Conservation (phyloP, 768 basidiomycete genomes). For the Thelephora aurantiotincta region DNA sequence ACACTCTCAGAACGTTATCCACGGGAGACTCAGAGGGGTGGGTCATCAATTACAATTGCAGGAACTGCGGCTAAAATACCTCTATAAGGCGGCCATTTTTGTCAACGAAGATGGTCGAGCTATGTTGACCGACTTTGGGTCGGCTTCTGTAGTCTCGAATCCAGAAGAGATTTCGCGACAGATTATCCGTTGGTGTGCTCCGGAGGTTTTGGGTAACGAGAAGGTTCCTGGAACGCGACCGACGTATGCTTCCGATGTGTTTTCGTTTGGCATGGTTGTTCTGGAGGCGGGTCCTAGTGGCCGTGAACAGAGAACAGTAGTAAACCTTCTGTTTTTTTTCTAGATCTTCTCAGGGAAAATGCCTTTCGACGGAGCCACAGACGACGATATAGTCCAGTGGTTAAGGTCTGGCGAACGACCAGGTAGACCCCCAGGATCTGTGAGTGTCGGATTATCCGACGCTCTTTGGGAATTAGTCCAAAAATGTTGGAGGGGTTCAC, state of each 20-base stretch:
- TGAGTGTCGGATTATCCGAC: neutral
- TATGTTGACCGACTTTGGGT: neutral
- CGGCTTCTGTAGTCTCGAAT: neutral
- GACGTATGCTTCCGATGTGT: conserved; percentile 8
- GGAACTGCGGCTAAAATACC: too few relatives aligned
- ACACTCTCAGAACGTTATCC: too few relatives aligned
- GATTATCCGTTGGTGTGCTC: neutral
- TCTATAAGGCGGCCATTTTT: neutral
- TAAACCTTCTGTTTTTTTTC: too few relatives aligned
- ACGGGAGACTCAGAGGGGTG: too few relatives aligned
- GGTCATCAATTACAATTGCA: too few relatives aligned
- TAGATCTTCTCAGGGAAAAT: too few relatives aligned
- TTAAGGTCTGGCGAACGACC: neutral
- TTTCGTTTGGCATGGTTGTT: conserved; percentile 9
- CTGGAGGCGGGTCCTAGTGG: conserved; percentile 6
- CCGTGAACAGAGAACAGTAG: too few relatives aligned
- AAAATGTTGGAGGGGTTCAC: neutral
- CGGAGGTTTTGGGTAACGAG: conserved; percentile 2
- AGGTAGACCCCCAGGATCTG: neutral
- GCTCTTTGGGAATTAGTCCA: neutral
- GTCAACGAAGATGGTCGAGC: neutral
- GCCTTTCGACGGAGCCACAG: too few relatives aligned
- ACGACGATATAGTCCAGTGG: too few relatives aligned
- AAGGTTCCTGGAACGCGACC: neutral
- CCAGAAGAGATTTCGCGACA: neutral